Conservation (phyloP, 2,329 filamentous ascomycete species). For the Phialophora chinensis region DNA sequence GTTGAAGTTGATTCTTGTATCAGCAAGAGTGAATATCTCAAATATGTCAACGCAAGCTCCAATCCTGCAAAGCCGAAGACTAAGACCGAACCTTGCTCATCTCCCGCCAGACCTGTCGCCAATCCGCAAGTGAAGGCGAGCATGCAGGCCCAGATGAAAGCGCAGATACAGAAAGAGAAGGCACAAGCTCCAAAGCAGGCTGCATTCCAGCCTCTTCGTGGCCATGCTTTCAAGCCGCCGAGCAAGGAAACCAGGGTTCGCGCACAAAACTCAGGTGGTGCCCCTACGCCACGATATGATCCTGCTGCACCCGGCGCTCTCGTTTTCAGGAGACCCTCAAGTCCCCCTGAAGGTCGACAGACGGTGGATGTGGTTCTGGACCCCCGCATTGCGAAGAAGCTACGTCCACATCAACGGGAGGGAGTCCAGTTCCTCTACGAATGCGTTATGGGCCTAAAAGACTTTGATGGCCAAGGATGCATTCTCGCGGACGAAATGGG, state of each 20-base stretch:
- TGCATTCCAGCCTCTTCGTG: slow-evolving; percentile 40
- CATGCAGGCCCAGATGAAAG: slow-evolving; percentile 40
- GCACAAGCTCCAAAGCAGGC: slow-evolving; percentile 48
- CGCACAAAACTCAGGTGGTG: slow-evolving; percentile 52
- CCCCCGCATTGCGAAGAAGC: slow-evolving; percentile 65
- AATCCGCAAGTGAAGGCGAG: slow-evolving; percentile 41
- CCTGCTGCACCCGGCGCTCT: slow-evolving; percentile 64
- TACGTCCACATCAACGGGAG: slow-evolving; percentile 71
- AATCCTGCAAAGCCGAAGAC: slow-evolving; percentile 12
- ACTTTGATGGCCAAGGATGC: slow-evolving; percentile 69
- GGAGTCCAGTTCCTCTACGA: slow-evolving; percentile 76
- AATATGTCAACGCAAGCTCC: slow-evolving; percentile 15
- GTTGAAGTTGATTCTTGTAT: slow-evolving; percentile 70
- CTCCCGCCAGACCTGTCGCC: slow-evolving; percentile 28
- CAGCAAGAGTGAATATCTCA: slow-evolving; percentile 35
- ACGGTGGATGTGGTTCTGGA: slow-evolving; percentile 76
- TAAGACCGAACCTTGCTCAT: slow-evolving; percentile 37
- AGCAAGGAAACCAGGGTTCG: slow-evolving; percentile 60
- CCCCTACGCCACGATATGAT: slow-evolving; percentile 69
- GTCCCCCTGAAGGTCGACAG: slow-evolving; percentile 65
- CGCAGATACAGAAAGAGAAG: slow-evolving; percentile 37
- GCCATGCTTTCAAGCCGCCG: slow-evolving; percentile 65
- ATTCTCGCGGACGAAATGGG: slow-evolving; percentile 80
- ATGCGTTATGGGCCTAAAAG: slow-evolving; percentile 75
- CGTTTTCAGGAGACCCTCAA: slow-evolving; percentile 68